Base-by-base conservation (phyloP, 73 alveolate genomes). In the Tetrahymena elliotti region DNA sequence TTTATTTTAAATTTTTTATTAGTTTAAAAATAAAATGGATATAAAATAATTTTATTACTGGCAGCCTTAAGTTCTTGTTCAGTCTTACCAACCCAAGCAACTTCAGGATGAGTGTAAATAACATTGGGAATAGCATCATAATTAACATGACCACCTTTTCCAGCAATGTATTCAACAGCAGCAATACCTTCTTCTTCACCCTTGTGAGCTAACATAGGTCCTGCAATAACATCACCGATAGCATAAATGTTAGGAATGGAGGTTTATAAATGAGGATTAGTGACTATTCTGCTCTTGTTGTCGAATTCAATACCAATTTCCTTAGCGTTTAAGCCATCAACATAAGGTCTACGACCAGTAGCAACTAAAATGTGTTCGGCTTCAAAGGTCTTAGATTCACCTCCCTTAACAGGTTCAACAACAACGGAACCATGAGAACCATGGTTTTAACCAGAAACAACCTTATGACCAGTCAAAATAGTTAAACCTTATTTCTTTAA, bases 131-230 rank as follows among this genome's bases (percentile, higher is more conserved):
- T 98, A n/a, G 98, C 97, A 88, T 97, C 98, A 83, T 98, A 98
- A 96, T 98, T 98, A 27, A 98, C 98, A 96, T 98, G 99, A n/a
- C 99, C 99, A 52, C 93, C 95, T 54, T 96, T 96, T 47, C 99
- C 99, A n/a, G 97, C 95, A 47, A 98, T 93, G 83, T 68, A 83
- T 94, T 98, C 99, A 37, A 97, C 99, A 33, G 96, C 98, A 36
- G 99, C 99, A 93, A 98, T 97, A n/a, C 99, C 99, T 94, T 98
- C 99, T 93, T 98, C 99, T 94, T 98, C 99, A 53, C 99, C 99
- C 93, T 98, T 98, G 93, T 98, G 99, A 22, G 99, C 99, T 47
- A 98, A 97, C 99, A 98, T 98, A n/a, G 99, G 98, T 33, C 99
- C 99, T 92, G 95, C 96, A 39, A 97, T 93, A 34, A 96, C 98